Evolutionary conservation across 352 stramenopile species (phyloP), one percentile per base, ranked within the genome.

Genomic region (Phytophthora melonis): DNA sequence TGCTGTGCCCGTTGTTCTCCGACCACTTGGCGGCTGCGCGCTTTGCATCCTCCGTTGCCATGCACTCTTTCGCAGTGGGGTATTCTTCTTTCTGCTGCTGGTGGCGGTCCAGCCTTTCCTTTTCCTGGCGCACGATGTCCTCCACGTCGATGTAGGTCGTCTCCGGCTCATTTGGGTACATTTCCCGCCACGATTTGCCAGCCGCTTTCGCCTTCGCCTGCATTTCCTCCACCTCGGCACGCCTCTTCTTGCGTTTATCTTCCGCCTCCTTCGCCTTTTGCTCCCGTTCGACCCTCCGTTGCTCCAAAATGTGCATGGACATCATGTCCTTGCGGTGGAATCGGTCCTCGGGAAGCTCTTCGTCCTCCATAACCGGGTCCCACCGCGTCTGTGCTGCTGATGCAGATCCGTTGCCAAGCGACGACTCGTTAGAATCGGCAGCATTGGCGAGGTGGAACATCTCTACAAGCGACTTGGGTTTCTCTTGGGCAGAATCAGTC

Each of bases 261-360:
- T 93, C 80, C 0, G 83, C 72, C 43, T 94, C 85, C 18, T 91
- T 78, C 5, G 72, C 72, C 25, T 92, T 93, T 67, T 93, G 78
- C 41, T 83, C 80, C 11, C 81, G 80, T 57, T 94, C 89, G 45
- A 77, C 36, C 36, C 78, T 79, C 34, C 84, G 78, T 67, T 94
- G 86, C 66, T 95, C 89, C 25, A 95, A 73, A 76, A 92, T 93
- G 62, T 93, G 88, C 87, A 95, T 94, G 13, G 89, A 95, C 81
- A 95, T 85, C 86, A 95, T 93, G 66, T 95, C 86, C 50, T 89
- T 88, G 50, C 82, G 83, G 34, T 95, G 89, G 63, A 93, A 95
- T 11, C 77, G 65, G n/a, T 95, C 86, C 59, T 95, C 86, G 1
- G 89, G 87, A 3, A 95, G 80, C 58, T 94, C 86, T 70, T 92